Percentiles rank a stretch among this genome's conserved stretches.
These are phyloP conservation scores for Thelonectria rubi DNA, from an alignment of 2,329 filamentous ascomycete genomes.

Conservation along the genomic window DNA sequence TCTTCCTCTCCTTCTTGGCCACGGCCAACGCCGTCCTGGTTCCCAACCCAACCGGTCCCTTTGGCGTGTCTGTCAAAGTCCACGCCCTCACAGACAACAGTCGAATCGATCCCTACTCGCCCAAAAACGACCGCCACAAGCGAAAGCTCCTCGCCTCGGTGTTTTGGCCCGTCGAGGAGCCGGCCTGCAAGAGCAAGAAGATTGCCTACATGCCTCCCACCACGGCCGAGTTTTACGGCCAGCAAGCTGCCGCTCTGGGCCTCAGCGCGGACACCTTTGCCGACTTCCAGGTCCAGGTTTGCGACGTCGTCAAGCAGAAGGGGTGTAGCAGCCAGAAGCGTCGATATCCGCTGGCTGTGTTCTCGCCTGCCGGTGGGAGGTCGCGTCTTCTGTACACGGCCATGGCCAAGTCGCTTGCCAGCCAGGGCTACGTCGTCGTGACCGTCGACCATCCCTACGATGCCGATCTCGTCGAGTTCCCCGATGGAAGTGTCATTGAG, in stretches of 20 bases:
- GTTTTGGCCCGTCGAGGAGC: conserved; percentile 44
- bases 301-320: conserved; percentile 30
- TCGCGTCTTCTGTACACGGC: conserved; percentile 55
- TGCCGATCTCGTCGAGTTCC: conserved; percentile 55
- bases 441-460: conserved; percentile 61
- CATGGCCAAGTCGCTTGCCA: conserved; percentile 56
- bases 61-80: conserved; percentile 40
- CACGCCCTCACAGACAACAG: conserved; percentile 43
- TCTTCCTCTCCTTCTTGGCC: conserved; percentile 28
- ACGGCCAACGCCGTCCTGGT: conserved; percentile 39
- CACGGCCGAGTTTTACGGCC: conserved; percentile 44
- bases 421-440: conserved; percentile 56
- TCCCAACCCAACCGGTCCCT: conserved; percentile 44
- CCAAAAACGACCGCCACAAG: conserved; percentile 30
- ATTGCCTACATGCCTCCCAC: conserved; percentile 48
- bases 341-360: conserved; percentile 46
- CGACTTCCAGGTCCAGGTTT: conserved; percentile 41
- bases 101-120: conserved; percentile 46
- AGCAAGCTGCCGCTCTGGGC: conserved; percentile 38
- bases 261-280: conserved; percentile 46
- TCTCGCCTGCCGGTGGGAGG: conserved; percentile 56
- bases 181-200: conserved; percentile 30
- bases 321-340: conserved; percentile 24
- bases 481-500: conserved; percentile 48
- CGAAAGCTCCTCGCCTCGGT: conserved; percentile 44